Evolutionary conservation across 306 rosid species (phyloP), one percentile per base, ranked within the genome.

Genomic region (Quillaja saponaria): DNA sequence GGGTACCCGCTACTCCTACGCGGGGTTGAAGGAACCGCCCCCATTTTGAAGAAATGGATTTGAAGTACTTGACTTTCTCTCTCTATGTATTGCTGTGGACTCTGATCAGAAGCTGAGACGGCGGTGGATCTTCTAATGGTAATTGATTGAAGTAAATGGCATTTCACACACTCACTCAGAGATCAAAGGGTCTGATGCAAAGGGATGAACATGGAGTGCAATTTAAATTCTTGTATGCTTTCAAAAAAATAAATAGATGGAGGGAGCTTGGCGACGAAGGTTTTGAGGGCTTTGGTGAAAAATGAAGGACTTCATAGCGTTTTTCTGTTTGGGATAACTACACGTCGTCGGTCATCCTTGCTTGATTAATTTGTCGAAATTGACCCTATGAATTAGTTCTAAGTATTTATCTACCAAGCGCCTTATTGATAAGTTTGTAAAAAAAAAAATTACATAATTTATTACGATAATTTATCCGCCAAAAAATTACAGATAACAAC

Each of bases 1-100:
- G 96, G 80, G 62, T 80, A 87, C 55, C 76, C 72, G 59, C 70
- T 59, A 37, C 82, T 71, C 71, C 68, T 81, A 58, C 86, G 83
- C 72, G 94, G 99, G 53, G 96, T 92, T 13, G 99, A 94, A 42
- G 99, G 91, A 58, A 76, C 82, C 64, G 96, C 71, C 34, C 99
- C 99, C 99, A 94, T 94, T 60, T 44, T 17, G 4, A 57, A 46
- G 48, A 14, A 46, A 61, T 28, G 31, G 58, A 58, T 48, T n/a
- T 39, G 55, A 34, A 14, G 39, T 8, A 19, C 55, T 49, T 11
- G 35, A 31, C 64, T 58, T 15, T 8, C 50, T 44, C 63, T 34
- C 50, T 58, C 21, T 49, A 64, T 33, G 51, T 56, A 54, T 37
- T 42, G 61, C 31, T 12, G 31, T 55, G 55, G 64, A 57, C 45